Percentiles rank a stretch among this genome's conserved stretches.
Conservation (phyloP, 805 yeast genomes). For the Candida peoriensis region DNA sequence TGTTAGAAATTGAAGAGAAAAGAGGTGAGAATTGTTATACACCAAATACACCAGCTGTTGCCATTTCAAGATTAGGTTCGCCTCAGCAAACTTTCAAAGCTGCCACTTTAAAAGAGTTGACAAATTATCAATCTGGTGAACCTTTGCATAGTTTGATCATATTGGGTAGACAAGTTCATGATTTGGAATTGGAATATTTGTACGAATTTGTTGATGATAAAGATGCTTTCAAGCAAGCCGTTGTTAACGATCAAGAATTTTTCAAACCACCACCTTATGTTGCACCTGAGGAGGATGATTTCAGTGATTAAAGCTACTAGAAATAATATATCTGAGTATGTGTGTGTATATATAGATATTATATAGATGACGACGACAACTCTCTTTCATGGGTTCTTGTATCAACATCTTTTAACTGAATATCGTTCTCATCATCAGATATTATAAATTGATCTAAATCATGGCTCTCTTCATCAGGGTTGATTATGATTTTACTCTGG, state of each 20-base stretch:
- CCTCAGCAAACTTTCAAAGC: constrained; percentile 80
- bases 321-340: background rate
- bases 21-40: constrained; percentile 78
- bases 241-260: constrained; percentile 54
- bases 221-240: constrained; percentile 40
- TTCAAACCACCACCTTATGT: constrained; percentile 72
- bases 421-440: no score
- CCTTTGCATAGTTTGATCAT: constrained; percentile 90
- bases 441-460: no score
- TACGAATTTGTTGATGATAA: constrained; percentile 66
- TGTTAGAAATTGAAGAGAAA: constrained; percentile 79
- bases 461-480: no score
- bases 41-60: constrained; percentile 86
- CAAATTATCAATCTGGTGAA: constrained; percentile 85
- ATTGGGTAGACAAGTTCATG: constrained; percentile 92
- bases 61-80: constrained; percentile 87
- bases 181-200: constrained; percentile 82
- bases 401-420: background rate
- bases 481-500: constrained; percentile 4
- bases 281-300: constrained; percentile 39
- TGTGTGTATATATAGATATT: background rate
- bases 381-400: background rate
- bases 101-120: constrained; percentile 72
- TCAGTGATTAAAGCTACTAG: constrained; percentile 14
- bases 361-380: background rate